A percentile compares a stretch with the other conserved stretches of the same genome.
These are phyloP conservation scores for Aspergillus mulundensis DNA, from an alignment of 495 filamentous ascomycete genomes.

Conservation along the genomic window DNA sequence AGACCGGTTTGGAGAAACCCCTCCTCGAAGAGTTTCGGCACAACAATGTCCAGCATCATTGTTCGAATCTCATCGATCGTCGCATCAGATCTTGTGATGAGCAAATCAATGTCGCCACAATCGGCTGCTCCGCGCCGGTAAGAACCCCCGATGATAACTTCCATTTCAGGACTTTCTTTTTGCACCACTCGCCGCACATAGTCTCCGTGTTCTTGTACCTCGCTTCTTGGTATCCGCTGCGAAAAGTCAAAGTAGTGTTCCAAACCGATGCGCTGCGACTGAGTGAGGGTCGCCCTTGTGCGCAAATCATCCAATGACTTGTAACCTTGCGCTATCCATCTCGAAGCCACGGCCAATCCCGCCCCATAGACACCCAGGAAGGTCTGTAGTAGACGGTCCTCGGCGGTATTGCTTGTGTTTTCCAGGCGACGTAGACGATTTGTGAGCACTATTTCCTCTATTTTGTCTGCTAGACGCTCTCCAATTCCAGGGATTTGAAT, in stretches of 20 bases:
- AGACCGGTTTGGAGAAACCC: constrained; percentile 59
- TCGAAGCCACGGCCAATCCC: constrained; percentile 63
- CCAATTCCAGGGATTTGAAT: constrained; percentile 68
- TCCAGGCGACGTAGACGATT: constrained; percentile 72
- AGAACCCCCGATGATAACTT: constrained; percentile 76
- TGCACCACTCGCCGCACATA: constrained; percentile 61
- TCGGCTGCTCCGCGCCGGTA: constrained; percentile 74
- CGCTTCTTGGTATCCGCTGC: constrained; percentile 72
- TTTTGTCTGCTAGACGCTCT: constrained; percentile 72
- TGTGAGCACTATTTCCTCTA: constrained; percentile 84
- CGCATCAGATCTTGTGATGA: constrained; percentile 71
- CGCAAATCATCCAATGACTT: constrained; percentile 69
- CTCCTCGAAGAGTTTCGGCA: constrained; percentile 54
- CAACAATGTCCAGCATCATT: constrained; percentile 59
- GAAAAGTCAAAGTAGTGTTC: constrained; percentile 80
- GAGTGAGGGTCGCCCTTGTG: constrained; percentile 59
- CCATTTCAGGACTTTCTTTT: constrained; percentile 56
- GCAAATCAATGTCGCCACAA: constrained; percentile 80
- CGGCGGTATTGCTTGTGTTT: constrained; percentile 58
- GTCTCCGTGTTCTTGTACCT: constrained; percentile 67
- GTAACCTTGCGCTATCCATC: constrained; percentile 77
- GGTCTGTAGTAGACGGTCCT: constrained; percentile 56
- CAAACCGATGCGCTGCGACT: constrained; percentile 74
- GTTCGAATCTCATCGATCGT: constrained; percentile 54
- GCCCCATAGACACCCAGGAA: constrained; percentile 82